phyloP scores from a whole-genome alignment of 75 land plant genomes.

The Sequoiadendron giganteum region DNA sequence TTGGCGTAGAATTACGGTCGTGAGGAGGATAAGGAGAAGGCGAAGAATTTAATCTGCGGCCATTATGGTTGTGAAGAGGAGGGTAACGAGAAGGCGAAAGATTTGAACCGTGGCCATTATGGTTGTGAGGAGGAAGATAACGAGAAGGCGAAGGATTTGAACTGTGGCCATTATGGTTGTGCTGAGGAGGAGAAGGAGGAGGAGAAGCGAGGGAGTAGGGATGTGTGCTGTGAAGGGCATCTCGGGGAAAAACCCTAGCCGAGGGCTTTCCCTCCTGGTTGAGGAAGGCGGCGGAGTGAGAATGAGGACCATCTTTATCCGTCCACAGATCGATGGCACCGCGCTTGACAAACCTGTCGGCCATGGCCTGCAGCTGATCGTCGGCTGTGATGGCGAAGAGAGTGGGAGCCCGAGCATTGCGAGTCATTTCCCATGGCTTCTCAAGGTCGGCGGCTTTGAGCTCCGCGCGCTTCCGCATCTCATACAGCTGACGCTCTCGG shows the following conservation, averaged over 20 bases:
- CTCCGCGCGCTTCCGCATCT: constrained; percentile 83
- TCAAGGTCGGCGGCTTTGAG: constrained; percentile 68
- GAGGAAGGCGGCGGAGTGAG: constrained; percentile 14
- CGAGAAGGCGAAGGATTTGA: not conserved
- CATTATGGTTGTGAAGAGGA: no score
- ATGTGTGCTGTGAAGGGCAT: constrained; percentile 47
- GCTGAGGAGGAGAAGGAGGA: not conserved
- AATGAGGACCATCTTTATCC: constrained; percentile 73
- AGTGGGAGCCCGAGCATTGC: constrained; percentile 24
- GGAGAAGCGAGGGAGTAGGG: constrained; percentile 23
- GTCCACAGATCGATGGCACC: constrained; percentile 86
- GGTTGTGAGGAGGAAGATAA: no score
- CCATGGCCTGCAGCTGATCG: constrained; percentile 69
- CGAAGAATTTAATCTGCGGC: not conserved
- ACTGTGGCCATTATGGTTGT: no score
- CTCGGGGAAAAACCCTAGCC: constrained; percentile 55
- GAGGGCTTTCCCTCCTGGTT: constrained; percentile 32
- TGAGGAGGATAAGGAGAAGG: not conserved
- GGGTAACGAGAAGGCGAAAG: not conserved
- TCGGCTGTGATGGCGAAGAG: constrained; percentile 58
- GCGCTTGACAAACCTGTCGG: constrained; percentile 69
- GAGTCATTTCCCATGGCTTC: constrained; percentile 77
- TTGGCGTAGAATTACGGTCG: not conserved
- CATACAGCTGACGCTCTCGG: constrained; percentile 84
- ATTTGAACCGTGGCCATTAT: no score